Percentiles rank a stretch among this genome's conserved stretches.
phyloP scores from a whole-genome alignment of 2,329 filamentous ascomycete genomes.

The Ophiocordyceps camponoti-rufipedis region DNA sequence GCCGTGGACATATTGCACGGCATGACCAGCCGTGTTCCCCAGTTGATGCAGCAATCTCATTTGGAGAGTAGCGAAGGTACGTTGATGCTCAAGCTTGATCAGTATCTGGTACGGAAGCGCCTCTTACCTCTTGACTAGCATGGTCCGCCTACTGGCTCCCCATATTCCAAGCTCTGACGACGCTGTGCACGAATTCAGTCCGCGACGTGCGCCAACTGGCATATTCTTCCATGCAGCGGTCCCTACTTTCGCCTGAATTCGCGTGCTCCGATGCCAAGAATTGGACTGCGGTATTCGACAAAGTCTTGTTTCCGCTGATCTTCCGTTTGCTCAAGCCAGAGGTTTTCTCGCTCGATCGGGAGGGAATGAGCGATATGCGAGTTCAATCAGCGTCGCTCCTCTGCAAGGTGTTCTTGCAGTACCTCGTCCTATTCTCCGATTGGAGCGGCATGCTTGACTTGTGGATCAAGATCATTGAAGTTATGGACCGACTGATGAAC shows the following conservation, averaged over 20 bases:
- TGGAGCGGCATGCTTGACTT: conserved; percentile 82
- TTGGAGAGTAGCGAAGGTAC: conserved; percentile 69
- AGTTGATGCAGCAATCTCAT: conserved; percentile 82
- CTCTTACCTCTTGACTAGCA: conserved; percentile 28
- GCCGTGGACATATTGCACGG: conserved; percentile 68
- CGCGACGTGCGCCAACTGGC: conserved; percentile 83
- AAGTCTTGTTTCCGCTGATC: conserved; percentile 87
- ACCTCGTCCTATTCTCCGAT: conserved; percentile 66
- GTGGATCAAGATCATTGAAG: conserved; percentile 81
- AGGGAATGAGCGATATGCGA: conserved; percentile 89
- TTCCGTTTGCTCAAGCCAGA: conserved; percentile 79
- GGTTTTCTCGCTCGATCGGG: conserved; percentile 75
- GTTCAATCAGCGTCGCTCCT: conserved; percentile 81
- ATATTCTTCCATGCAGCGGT: conserved; percentile 69
- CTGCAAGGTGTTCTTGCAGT: conserved; percentile 91
- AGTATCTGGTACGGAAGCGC: neutral
- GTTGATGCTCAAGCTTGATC: conserved; percentile 5
- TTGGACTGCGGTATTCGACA: conserved; percentile 88
- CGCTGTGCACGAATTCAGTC: conserved; percentile 86
- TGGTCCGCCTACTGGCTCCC: conserved; percentile 98
- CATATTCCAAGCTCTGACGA: conserved; percentile 74
- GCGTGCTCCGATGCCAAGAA: conserved; percentile 71
- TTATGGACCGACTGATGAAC: conserved; percentile 93
- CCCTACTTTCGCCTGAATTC: conserved; percentile 68
- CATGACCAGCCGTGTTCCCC: conserved; percentile 64